Conservation (phyloP, 495 filamentous ascomycete genomes). For the Annulohypoxylon moriforme region DNA sequence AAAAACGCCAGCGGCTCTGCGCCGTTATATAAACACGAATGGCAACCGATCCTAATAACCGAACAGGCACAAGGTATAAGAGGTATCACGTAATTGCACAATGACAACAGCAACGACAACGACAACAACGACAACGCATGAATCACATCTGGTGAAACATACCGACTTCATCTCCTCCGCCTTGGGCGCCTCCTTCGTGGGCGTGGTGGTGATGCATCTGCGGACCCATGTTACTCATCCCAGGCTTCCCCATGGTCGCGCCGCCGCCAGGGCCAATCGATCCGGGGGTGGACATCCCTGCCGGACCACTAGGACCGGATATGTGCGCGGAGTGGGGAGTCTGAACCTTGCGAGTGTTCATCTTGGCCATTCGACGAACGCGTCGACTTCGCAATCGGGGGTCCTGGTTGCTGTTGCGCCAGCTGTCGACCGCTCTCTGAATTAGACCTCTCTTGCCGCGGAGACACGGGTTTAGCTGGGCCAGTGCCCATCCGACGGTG, state of each 20-base stretch:
- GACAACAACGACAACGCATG: slow-evolving; percentile 49
- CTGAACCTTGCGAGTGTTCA: slow-evolving; percentile 79
- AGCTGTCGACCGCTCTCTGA: slow-evolving; percentile 96
- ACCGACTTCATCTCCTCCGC: slow-evolving; percentile 89
- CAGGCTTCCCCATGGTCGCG: slow-evolving; percentile 65
- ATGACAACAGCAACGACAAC: slow-evolving; percentile 45
- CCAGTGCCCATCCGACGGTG: slow-evolving; percentile 95
- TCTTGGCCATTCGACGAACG: slow-evolving; percentile 94
- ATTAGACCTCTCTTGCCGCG: slow-evolving; percentile 95
- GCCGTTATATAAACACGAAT: slow-evolving; percentile 51
- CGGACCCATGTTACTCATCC: slow-evolving; percentile 69
- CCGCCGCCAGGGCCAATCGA: slow-evolving; percentile 56
- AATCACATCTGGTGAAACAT: slow-evolving; percentile 88
- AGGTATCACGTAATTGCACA: slow-evolving; percentile 60
- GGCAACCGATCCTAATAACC: slow-evolving; percentile 47
- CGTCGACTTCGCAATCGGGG: slow-evolving; percentile 87
- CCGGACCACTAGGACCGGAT: slow-evolving; percentile 63
- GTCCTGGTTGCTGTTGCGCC: slow-evolving; percentile 98
- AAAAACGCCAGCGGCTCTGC: slow-evolving; percentile 48
- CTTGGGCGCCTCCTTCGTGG: slow-evolving; percentile 75
- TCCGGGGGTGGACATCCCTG: slow-evolving; percentile 64
- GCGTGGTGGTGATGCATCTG: slow-evolving; percentile 74
- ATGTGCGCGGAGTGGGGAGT: slow-evolving; percentile 60
- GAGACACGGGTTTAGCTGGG: slow-evolving; percentile 89
- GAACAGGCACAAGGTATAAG: slow-evolving; percentile 51